phyloP scores from a whole-genome alignment of 768 basidiomycete species.

The Mycena floridula region DNA sequence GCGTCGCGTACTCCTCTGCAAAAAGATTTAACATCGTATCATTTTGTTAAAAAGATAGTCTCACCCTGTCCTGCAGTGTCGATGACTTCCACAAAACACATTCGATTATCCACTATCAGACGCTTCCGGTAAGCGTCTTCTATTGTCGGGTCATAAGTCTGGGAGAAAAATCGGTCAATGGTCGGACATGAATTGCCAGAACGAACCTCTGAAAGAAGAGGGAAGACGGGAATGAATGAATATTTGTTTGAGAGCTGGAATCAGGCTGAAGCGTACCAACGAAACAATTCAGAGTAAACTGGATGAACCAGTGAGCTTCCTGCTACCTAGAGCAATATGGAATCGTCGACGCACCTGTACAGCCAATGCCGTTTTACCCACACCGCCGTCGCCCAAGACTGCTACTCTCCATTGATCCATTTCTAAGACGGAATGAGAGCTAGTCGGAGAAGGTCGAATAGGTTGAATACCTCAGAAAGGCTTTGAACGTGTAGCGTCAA shows the following conservation, averaged over 20 bases:
- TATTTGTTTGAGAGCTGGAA: constrained; percentile 7
- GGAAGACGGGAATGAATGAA: constrained; percentile 9
- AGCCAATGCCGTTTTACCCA: constrained; percentile 94
- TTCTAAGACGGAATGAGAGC: constrained; percentile 23
- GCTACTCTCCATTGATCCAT: constrained; percentile 97
- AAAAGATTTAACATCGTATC: constrained; percentile 13
- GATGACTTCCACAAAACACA: constrained; percentile 95
- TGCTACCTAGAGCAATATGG: background rate
- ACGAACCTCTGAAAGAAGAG: constrained; percentile 46
- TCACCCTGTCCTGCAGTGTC: constrained; percentile 96
- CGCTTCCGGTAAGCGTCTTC: constrained; percentile 97
- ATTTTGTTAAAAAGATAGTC: constrained; percentile 17
- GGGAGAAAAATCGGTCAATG: constrained; percentile 11
- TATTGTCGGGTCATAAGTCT: constrained; percentile 99
- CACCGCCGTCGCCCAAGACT: constrained; percentile 94
- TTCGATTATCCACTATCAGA: constrained; percentile 88
- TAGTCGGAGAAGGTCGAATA: constrained; percentile 10
- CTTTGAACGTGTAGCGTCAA: constrained; percentile 20
- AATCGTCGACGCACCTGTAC: constrained; percentile 67
- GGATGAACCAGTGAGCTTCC: background rate
- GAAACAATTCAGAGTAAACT: constrained; percentile 96
- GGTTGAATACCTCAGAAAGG: constrained; percentile 21
- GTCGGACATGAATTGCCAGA: constrained; percentile 3
- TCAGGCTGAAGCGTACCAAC: constrained; percentile 67
- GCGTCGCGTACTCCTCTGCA: constrained; percentile 92